These are phyloP conservation scores for Raphanus hybrid DNA, from an alignment of 441 rosid genomes.

Conservation along the genomic window DNA sequence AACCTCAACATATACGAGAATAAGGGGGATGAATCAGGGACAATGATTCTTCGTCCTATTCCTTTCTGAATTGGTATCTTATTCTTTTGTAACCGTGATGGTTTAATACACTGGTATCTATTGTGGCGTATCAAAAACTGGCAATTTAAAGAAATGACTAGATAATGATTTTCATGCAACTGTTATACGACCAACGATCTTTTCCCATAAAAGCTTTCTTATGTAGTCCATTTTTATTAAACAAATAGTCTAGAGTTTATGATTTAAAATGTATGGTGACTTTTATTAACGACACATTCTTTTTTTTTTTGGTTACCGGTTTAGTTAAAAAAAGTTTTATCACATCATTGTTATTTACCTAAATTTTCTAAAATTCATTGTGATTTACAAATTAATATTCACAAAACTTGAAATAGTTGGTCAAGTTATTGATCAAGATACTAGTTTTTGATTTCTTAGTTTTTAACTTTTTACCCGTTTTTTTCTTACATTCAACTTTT, in stretches of 20 bases:
- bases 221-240: background rate
- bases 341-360: background rate
- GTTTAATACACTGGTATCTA: background rate
- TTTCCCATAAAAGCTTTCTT: background rate
- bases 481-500: background rate
- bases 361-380: background rate
- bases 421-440: background rate
- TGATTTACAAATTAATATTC: background rate
- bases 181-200: background rate
- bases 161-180: background rate
- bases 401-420: background rate
- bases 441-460: background rate
- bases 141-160: background rate
- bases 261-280: background rate
- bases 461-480: background rate
- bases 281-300: background rate
- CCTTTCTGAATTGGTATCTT: background rate
- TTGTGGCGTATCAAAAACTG: background rate
- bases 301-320: no score
- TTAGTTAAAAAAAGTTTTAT: no score
- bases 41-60: slow-evolving; percentile 5
- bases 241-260: background rate
- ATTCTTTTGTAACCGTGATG: background rate
- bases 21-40: slow-evolving; percentile 2
- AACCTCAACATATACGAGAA: background rate